Evolutionary conservation across 805 yeast species (phyloP).

Genomic region (Suhomyces kilbournensis): DNA sequence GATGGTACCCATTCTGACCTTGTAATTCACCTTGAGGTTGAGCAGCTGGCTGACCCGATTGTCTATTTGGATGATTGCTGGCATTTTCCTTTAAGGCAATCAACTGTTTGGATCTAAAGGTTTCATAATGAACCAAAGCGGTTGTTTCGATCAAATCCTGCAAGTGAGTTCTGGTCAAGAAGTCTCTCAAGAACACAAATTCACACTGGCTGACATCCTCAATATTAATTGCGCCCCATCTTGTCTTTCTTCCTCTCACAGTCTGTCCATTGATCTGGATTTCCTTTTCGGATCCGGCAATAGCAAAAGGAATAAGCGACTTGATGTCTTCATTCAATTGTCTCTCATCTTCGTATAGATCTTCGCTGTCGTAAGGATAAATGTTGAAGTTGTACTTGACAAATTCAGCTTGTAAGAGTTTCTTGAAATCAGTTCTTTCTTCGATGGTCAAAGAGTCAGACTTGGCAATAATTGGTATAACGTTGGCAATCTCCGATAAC

Average conservation of each 20-base stretch:
- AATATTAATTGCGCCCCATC: slow-evolving; percentile 91
- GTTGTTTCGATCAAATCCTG: slow-evolving; percentile 96
- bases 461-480: slow-evolving; percentile 93
- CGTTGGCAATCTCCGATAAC: slow-evolving; percentile 86
- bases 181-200: slow-evolving; percentile 89
- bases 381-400: slow-evolving; percentile 66
- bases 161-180: slow-evolving; percentile 90
- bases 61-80: slow-evolving; percentile 41
- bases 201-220: slow-evolving; percentile 96
- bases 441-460: slow-evolving; percentile 83
- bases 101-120: slow-evolving; percentile 90
- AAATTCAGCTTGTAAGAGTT: slow-evolving; percentile 73
- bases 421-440: slow-evolving; percentile 80
- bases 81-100: slow-evolving; percentile 91
- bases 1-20: slow-evolving; percentile 4
- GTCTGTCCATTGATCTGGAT: slow-evolving; percentile 72
- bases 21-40: not conserved
- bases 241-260: slow-evolving; percentile 86
- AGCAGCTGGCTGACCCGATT: slow-evolving; percentile 17
- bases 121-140: slow-evolving; percentile 81
- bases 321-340: slow-evolving; percentile 74
- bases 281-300: slow-evolving; percentile 84
- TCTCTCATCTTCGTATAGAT: slow-evolving; percentile 65
- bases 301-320: slow-evolving; percentile 83
- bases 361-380: slow-evolving; percentile 79